Conservation (phyloP, 768 basidiomycete genomes). For the Lentinula boryana region DNA sequence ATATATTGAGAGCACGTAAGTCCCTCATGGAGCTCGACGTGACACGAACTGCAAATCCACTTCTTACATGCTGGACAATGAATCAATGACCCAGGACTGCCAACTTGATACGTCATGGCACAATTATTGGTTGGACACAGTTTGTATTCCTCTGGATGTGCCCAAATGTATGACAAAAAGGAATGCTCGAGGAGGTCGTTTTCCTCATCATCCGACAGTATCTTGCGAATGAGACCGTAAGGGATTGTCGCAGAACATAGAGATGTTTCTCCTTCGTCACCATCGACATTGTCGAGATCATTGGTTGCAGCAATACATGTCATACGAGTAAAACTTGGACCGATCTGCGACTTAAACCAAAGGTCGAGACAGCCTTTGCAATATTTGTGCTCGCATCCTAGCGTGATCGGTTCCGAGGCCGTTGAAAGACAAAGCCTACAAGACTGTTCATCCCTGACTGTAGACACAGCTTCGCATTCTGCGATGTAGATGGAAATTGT, state of each 20-base stretch:
- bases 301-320: constrained; percentile 30
- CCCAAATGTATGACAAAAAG: constrained; percentile 37
- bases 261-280: not conserved
- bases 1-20: constrained; percentile 24
- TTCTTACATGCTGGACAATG: constrained; percentile 29
- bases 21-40: constrained; percentile 34
- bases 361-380: constrained; percentile 44
- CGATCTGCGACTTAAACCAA: constrained; percentile 27
- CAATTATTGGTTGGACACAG: constrained; percentile 54
- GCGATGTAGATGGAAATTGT: constrained; percentile 9
- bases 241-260: constrained; percentile 31
- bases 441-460: not conserved
- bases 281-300: not conserved
- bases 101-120: constrained; percentile 35
- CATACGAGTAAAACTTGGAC: constrained; percentile 22
- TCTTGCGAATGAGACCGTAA: constrained; percentile 29
- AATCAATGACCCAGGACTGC: constrained; percentile 17
- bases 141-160: constrained; percentile 32
- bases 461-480: not conserved
- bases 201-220: constrained; percentile 27
- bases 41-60: constrained; percentile 33
- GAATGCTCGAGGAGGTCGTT: constrained; percentile 30
- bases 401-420: constrained; percentile 19
- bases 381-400: constrained; percentile 47
- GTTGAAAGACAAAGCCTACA: constrained; percentile 37